phyloP scores from a whole-genome alignment of 192 early-diverging fungal genomes.

The Dispira parvispora region DNA sequence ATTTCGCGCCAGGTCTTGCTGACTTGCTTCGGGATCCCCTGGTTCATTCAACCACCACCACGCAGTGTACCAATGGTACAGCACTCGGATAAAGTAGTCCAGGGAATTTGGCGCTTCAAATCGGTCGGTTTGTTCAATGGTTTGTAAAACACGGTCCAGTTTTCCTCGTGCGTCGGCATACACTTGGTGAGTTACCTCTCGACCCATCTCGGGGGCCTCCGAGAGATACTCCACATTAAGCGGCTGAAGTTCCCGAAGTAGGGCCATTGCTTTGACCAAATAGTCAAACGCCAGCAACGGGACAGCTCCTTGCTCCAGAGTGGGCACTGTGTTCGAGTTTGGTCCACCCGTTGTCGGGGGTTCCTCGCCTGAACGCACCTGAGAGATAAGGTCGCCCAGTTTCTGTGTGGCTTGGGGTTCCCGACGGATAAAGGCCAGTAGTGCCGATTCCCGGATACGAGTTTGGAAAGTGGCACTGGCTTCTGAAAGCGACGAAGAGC shows the following conservation, averaged over 20 bases:
- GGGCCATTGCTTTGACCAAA: neutral
- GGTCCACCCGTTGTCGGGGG: neutral
- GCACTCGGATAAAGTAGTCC: neutral
- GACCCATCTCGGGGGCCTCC: no score
- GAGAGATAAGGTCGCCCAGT: neutral
- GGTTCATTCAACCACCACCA: conserved; percentile 2
- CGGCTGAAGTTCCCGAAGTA: neutral
- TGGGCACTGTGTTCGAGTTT: no score
- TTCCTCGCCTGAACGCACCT: neutral
- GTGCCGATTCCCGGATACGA: conserved; percentile 12
- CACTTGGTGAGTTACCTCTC: no score
- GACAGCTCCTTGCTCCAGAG: neutral
- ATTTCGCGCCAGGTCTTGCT: conserved; percentile 14
- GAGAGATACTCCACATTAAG: neutral
- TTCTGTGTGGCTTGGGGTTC: neutral
- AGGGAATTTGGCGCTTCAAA: neutral
- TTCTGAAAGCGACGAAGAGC: conserved; percentile 14
- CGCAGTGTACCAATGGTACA: conserved; percentile 5
- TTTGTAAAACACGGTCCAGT: neutral
- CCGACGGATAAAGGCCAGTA: conserved; percentile 18
- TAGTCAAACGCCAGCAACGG: neutral
- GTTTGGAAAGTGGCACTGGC: conserved; percentile 3
- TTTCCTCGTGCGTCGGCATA: neutral
- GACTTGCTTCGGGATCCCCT: conserved; percentile 15
- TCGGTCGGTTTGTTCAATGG: neutral